These are phyloP conservation scores for Thalassiosira sp. DNA, from an alignment of 352 stramenopile genomes.

Conservation along the genomic window DNA sequence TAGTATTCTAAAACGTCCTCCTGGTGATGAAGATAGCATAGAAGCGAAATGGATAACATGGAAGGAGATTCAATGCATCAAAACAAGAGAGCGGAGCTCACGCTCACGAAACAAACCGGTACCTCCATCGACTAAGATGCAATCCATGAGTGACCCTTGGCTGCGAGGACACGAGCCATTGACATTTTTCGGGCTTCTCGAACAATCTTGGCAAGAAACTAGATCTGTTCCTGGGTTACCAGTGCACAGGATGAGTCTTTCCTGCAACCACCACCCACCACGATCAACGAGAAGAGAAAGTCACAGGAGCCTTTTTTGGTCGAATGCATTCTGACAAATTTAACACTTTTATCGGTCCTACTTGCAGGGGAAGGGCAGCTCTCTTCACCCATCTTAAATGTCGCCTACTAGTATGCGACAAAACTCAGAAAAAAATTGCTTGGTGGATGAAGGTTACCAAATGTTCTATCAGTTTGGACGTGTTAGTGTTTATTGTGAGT, in stretches of 20 bases:
- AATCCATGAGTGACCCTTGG: conserved; percentile 25
- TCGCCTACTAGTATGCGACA: conserved; percentile 20
- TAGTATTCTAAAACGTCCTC: too few species aligned
- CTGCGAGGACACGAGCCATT: conserved; percentile 32
- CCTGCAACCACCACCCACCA: not conserved
- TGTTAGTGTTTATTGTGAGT: too few species aligned
- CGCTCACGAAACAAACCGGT: not conserved
- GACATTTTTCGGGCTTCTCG: conserved; percentile 36
- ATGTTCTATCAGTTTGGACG: too few species aligned
- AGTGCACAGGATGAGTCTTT: not conserved
- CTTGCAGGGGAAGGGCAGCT: conserved; percentile 5
- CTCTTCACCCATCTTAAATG: conserved; percentile 25
- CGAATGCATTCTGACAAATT: not conserved
- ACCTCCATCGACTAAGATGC: too few species aligned
- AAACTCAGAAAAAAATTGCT: conserved; percentile 17
- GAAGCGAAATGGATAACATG: too few species aligned
- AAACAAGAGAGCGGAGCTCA: not conserved
- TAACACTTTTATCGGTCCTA: not conserved
- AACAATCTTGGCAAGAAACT: not conserved
- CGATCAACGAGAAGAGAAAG: not conserved
- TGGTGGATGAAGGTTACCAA: too few species aligned
- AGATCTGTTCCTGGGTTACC: conserved; percentile 19
- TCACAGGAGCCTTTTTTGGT: conserved; percentile 22
- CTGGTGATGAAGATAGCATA: too few species aligned
- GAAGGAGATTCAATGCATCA: too few species aligned